phyloP scores from a whole-genome alignment of 2,329 filamentous ascomycete species.

The Aspergillus hiratsukae region DNA sequence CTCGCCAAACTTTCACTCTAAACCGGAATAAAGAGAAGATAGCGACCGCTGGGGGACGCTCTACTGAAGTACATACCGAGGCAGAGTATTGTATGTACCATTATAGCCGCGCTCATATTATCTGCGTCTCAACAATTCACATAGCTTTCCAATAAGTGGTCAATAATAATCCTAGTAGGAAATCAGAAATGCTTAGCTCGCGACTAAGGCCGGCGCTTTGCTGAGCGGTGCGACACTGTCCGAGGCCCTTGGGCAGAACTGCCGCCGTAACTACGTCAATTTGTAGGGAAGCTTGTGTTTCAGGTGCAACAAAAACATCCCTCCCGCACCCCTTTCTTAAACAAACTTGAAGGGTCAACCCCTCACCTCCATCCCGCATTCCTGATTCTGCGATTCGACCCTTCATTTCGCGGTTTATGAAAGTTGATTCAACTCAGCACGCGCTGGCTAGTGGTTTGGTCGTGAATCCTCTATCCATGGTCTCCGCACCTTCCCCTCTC shows the following conservation, averaged over 20 bases:
- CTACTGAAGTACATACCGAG: not conserved
- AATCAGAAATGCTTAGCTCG: not conserved
- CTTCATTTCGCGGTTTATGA: not conserved
- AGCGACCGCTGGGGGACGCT: too few species aligned
- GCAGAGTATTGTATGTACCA: not conserved
- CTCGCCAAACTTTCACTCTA: not conserved
- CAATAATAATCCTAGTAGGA: not conserved
- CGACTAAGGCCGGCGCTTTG: not conserved
- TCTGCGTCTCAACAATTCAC: not conserved
- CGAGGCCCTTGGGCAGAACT: not conserved
- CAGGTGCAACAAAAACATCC: slow-evolving; percentile 16
- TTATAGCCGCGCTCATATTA: not conserved
- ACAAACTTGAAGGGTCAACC: not conserved
- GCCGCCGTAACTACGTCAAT: slow-evolving; percentile 15
- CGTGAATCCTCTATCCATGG: slow-evolving; percentile 27
- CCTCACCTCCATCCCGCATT: not conserved
- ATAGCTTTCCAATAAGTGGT: not conserved
- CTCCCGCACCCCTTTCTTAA: slow-evolving; percentile 7
- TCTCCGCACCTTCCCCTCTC: slow-evolving; percentile 24
- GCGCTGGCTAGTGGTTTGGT: slow-evolving; percentile 22
- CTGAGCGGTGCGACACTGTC: not conserved
- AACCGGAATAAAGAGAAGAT: not conserved
- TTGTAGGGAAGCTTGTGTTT: slow-evolving; percentile 18
- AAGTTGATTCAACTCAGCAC: slow-evolving; percentile 7
- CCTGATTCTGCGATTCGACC: not conserved